Conservation (phyloP, 177 flowering plant genomes). For the Vitis hybrid region DNA sequence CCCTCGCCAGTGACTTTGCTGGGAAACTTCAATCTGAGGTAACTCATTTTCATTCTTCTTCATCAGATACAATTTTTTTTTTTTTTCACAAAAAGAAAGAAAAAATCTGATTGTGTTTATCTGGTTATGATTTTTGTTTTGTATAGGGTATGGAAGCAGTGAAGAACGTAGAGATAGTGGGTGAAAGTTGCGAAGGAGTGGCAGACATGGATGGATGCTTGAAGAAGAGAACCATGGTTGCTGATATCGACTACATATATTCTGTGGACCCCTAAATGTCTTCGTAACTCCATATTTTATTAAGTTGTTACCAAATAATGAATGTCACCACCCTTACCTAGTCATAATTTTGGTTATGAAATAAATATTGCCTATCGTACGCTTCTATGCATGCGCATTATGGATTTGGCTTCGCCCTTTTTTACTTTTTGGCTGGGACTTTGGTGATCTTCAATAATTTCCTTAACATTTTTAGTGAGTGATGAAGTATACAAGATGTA, state of each 20-base stretch:
- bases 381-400: no score
- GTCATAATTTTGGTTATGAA: no score
- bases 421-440: no score
- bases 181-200: slow-evolving; percentile 38
- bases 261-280: slow-evolving; percentile 26
- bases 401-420: no score
- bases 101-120: neutral
- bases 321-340: no score
- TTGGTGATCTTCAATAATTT: no score
- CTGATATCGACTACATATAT: slow-evolving; percentile 58
- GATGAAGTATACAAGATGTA: no score
- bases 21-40: slow-evolving; percentile 20
- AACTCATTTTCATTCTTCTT: neutral
- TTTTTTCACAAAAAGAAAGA: neutral
- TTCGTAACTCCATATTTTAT: neutral
- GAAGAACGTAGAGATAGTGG: slow-evolving; percentile 7
- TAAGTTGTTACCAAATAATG: neutral
- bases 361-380: no score
- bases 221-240: slow-evolving; percentile 46
- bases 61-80: neutral
- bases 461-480: no score
- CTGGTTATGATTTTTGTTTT: neutral
- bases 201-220: slow-evolving; percentile 47
- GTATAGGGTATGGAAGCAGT: slow-evolving; percentile 18
- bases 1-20: slow-evolving; percentile 6